Base-by-base conservation (phyloP, 257 asterid genomes). In the Nemophila menziesii region DNA sequence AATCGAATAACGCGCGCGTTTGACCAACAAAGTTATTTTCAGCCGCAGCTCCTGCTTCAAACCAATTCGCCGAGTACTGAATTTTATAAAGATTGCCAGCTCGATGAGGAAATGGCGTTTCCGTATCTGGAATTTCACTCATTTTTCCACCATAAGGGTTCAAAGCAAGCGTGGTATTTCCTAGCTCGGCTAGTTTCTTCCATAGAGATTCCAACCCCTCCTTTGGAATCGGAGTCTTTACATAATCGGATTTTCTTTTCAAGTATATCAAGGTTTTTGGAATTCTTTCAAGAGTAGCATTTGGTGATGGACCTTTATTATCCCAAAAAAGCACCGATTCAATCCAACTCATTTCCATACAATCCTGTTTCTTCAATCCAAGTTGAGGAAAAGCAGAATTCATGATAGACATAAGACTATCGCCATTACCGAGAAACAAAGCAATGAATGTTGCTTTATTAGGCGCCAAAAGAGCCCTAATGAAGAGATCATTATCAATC, bases 71-170 rank as follows among this genome's bases (percentile, higher is more conserved):
- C 0, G 39, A 17, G 33, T 70, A 70, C 39, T 61, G 73, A 42
- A 70, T 64, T 38, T 70, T 70, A 60, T 4, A 70, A 2, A 70
- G 9, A 11, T 40, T 61, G 1, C 73, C 73, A 1, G 47, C 67
- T 22, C 78, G 39, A 20, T 70, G 73, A 0, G 73, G 78, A 22
- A 61, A 70, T 0, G 78, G 33, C 0, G 44, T 47, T 12, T 20
- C 65, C 0, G 67, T 0, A 5, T 22, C 61, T 7, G 64, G 56
- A 7, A 65, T 65, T 21, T 57, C 58, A 8, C 64, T 37, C 73
- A 65, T 65, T 16, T 33, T 43, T 6, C 78, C 78, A 2, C 73
- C 78, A 21, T 61, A 70, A 0, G 73, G 62, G 17, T 65, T 70
- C 43, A 65, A 50, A 43, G 27, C 39, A 48, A 61, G 11, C 22